phyloP scores from a whole-genome alignment of 2,329 filamentous ascomycete species.

The Monilinia laxa region DNA sequence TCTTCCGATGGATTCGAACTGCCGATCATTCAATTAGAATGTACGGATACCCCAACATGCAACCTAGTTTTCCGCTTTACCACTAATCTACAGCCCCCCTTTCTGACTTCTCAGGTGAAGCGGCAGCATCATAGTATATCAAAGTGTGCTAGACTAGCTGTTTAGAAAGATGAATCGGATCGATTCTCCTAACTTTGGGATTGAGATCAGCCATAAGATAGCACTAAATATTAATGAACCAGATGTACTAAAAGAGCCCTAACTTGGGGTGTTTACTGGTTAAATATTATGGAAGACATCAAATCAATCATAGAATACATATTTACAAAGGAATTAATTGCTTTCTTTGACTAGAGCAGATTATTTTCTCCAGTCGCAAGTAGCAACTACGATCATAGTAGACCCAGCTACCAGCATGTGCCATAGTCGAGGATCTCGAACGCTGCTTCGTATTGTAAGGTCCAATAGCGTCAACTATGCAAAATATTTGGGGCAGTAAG shows the following conservation, averaged over 20 bases:
- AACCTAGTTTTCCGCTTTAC: no score
- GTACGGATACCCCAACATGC: no score
- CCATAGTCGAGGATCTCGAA: neutral
- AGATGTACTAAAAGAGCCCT: neutral
- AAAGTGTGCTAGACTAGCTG: neutral
- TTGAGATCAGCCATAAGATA: neutral
- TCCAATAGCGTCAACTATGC: neutral
- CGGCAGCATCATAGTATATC: neutral
- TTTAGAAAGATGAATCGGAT: neutral
- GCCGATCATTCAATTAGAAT: no score
- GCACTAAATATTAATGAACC: neutral
- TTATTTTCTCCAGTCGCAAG: neutral
- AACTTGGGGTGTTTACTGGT: no score
- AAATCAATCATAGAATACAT: neutral
- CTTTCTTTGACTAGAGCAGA: no score
- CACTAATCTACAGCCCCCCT: neutral
- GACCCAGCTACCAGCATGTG: no score
- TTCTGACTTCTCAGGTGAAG: fast-evolving
- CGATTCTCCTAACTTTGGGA: no score
- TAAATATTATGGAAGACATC: neutral
- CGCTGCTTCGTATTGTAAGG: neutral
- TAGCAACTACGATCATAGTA: neutral
- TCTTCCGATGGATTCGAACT: neutral
- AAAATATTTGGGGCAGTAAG: neutral
- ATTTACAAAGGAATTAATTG: neutral